Evolutionary conservation across 192 early-diverging fungal species (phyloP).

Genomic region (Mortierella claussenii): DNA sequence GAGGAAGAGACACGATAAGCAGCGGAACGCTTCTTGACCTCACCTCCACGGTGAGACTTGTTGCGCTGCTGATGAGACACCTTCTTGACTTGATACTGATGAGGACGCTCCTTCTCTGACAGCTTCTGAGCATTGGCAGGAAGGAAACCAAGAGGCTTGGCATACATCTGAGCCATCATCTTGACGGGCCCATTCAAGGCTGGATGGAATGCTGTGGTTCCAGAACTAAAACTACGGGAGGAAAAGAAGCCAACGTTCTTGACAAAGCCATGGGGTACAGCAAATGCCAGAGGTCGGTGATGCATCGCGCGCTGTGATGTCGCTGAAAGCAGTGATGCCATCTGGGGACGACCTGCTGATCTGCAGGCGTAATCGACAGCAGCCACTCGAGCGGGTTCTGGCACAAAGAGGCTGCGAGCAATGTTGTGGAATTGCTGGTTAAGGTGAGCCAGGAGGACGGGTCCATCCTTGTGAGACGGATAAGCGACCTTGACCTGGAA

Average conservation of each 20-base stretch:
- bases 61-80: not conserved
- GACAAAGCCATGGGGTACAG: constrained; percentile 44
- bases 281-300: constrained; percentile 37
- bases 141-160: constrained; percentile 38
- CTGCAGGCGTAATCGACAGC: constrained; percentile 48
- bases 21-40: constrained; percentile 30
- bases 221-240: constrained; percentile 40
- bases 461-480: constrained; percentile 40
- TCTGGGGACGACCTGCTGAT: constrained; percentile 40
- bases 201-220: constrained; percentile 8
- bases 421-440: constrained; percentile 23
- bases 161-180: constrained; percentile 53
- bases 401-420: constrained; percentile 35
- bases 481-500: constrained; percentile 44
- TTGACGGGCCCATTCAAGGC: constrained; percentile 30
- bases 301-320: constrained; percentile 38
- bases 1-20: constrained; percentile 12
- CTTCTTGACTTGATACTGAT: constrained; percentile 12
- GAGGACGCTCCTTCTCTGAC: constrained; percentile 4
- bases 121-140: constrained; percentile 23
- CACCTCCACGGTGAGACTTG: constrained; percentile 16
- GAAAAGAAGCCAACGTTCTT: constrained; percentile 42
- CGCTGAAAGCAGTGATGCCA: constrained; percentile 32
- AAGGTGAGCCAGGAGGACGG: constrained; percentile 37
- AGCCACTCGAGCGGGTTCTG: constrained; percentile 45